Evolutionary conservation across 352 stramenopile genomes (phyloP), one percentile per base, ranked within the genome.

Genomic region (Pythium graminicola): DNA sequence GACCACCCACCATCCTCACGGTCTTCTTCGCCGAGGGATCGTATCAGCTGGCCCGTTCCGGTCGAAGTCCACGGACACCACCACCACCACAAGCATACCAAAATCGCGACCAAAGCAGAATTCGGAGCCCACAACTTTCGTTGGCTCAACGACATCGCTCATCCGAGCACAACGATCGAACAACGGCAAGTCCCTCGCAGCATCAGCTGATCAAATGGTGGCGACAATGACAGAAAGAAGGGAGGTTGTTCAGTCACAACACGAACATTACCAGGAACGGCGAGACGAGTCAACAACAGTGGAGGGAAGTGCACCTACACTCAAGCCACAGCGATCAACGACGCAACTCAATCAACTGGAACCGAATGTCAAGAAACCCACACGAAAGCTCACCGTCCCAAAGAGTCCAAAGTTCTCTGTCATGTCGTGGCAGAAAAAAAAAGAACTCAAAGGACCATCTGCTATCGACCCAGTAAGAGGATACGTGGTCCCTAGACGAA

Each of bases 401-500:
- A 74, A 75, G 65, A 89, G 78, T 40, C 81, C 81, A 33, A 89
- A 88, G 42, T 92, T 92, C 55, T 91, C 80, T 1, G 68, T 91
- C 41, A 91, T 91, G 80, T 91, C 80, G 16, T 91, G 80, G 80
- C 80, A 91, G 47, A 89, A 89, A 65, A 88, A 84, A 45, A 67
- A 58, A 16, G 51, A 59, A 23, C 26, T 54, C 4, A 33, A 11
- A 29, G 47, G 14, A 50, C 6, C 26, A 16, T 19, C 38, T 40
- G 19, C 10, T 2, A 22, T 39, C 5, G 31, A 46, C 26, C 31
- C 33, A 38, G 16, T 24, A 13, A 33, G 11, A 26, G 33, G 47
- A n/a, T 6, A 55, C n/a, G 17, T 38, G 6, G 23, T 60, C 23
- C 24, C 42, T 9, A 48, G 42, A 54, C 19, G 52, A 26, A 20